Base-by-base conservation (phyloP, 2,329 filamentous ascomycete species). In the Diaporthe humulicola region DNA sequence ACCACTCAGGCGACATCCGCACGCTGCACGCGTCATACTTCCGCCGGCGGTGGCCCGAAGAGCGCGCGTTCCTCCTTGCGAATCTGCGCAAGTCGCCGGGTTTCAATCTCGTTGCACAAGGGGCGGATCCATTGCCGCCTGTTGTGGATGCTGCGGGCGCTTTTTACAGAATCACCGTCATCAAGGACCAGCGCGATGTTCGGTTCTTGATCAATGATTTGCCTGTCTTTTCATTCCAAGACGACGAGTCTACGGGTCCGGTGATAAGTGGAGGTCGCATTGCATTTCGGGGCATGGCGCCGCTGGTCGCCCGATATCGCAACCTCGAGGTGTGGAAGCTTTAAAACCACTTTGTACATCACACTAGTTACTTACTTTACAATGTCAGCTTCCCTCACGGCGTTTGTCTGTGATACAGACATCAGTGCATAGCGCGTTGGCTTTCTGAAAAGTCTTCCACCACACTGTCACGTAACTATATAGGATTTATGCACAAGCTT, bases 1-100 rank as follows among this genome's bases (percentile, higher is more conserved):
- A 78, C 73, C 77, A 78, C 74, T 78, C 77, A 19, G 50, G 74
- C 76, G 77, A 78, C 70, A 78, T 78, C 57, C 64, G 74, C 28
- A 78, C 77, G 33, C 73, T 78, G 71, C 77, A 78, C 50, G 77
- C 74, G 17, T 78, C 77, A 22, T 78, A 78, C 67, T 78, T 78
- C 60, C 76, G 77, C 33, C 71, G 77, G 17, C 74, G 81, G 77
- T 71, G 79, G 80, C 64, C 80, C 15, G 80, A 81, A 56, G 81
- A 82, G 77, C 76, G 81, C 14, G 78, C 78, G 0, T 82, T 82
- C 45, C 80, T 79, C 73, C 67, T 81, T 0, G 79, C 80, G 15
- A 82, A 82, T 40, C 36, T 82, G 77, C 77, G 80, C 71, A 82
- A 82, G 77, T 79, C 78, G 6, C 80, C 81, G 0, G 81, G 81